Conservation (phyloP, 257 asterid genomes). For the Solanum corneliomulleri region DNA sequence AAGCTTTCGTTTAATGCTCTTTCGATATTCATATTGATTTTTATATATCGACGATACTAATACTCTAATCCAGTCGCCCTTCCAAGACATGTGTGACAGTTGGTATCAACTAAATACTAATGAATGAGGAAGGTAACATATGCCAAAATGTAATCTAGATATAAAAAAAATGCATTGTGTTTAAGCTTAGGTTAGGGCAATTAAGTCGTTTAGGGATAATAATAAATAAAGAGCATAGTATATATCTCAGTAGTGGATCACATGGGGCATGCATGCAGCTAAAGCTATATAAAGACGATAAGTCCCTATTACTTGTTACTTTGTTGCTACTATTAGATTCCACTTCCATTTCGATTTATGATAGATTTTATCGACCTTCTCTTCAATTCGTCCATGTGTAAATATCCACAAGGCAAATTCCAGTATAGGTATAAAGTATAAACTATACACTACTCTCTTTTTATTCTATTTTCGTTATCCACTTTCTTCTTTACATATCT, state of each 20-base stretch:
- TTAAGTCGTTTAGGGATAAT: not conserved
- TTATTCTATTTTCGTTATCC: too few species aligned
- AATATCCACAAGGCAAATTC: not conserved
- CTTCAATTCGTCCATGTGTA: not conserved
- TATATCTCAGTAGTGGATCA: not conserved
- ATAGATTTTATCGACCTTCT: not conserved
- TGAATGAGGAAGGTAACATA: not conserved
- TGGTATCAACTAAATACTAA: not conserved
- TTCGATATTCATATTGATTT: not conserved
- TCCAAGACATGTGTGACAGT: not conserved
- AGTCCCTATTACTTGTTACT: not conserved
- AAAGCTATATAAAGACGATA: not conserved
- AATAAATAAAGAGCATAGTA: not conserved
- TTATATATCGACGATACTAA: not conserved
- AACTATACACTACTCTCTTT: not conserved
- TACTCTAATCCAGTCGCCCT: too few species aligned
- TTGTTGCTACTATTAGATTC: not conserved
- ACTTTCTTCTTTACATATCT: too few species aligned
- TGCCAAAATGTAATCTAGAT: not conserved
- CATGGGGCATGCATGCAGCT: not conserved
- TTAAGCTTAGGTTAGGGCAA: not conserved
- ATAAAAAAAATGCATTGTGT: not conserved
- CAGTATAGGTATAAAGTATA: not conserved
- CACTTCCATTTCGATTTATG: not conserved
- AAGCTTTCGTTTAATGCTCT: not conserved